Percentiles rank a stretch among this genome's conserved stretches.
Evolutionary conservation across 192 early-diverging fungal genomes (phyloP).

Genomic region (Coemansia aciculifera): DNA sequence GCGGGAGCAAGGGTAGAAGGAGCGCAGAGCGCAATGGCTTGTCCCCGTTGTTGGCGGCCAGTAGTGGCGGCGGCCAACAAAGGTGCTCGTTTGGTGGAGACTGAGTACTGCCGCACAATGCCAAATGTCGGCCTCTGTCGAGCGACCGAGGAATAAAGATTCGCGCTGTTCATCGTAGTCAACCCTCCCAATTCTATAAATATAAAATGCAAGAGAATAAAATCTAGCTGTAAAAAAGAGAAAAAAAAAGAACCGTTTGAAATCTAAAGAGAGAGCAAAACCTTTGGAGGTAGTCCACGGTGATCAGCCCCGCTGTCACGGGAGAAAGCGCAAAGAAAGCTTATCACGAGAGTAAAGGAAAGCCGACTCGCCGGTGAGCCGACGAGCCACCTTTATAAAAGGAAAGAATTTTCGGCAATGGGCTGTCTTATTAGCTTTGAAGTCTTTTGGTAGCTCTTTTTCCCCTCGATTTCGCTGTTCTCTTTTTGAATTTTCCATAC

Average conservation of each 20-base stretch:
- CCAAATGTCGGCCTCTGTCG: neutral
- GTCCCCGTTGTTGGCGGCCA: neutral
- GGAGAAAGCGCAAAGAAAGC: neutral
- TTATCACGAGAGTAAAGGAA: neutral
- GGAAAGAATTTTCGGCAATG: neutral
- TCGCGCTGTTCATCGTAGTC: neutral
- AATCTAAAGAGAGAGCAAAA: neutral
- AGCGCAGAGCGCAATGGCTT: neutral
- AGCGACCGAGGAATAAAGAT: neutral
- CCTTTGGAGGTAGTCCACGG: neutral
- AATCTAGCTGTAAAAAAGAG: neutral
- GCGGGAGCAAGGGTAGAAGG: neutral
- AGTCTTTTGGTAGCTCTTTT: neutral
- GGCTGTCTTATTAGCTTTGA: neutral
- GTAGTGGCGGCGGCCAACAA: neutral
- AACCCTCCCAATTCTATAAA: neutral
- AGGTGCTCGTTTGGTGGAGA: constrained; percentile 37
- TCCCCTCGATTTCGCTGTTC: neutral
- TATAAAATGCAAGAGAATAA: constrained; percentile 4
- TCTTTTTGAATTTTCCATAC: neutral
- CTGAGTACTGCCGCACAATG: constrained; percentile 35
- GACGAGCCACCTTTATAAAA: neutral
- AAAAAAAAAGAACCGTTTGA: constrained; percentile 14
- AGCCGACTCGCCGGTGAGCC: neutral
- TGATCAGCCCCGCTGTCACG: no score